Conservation (phyloP, 257 asterid species). For the Fraxinus americana region DNA sequence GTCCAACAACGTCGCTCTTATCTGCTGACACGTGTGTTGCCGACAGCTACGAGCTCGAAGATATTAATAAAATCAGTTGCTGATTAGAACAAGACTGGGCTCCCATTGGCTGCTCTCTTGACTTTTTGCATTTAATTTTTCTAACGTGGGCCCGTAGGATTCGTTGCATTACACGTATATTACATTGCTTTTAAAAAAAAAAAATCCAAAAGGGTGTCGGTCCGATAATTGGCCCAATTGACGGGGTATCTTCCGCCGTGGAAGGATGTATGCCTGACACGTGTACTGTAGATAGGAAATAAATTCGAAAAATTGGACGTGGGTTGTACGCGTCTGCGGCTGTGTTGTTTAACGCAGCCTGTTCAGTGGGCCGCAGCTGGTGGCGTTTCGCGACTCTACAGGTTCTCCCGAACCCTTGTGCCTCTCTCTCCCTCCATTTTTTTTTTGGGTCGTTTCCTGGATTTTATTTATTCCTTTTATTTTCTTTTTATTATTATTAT, state of each 20-base stretch:
- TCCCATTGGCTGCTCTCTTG: constrained; percentile 61
- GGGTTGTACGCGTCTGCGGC: too few species aligned
- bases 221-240: constrained; percentile 50
- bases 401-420: too few species aligned
- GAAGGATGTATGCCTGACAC: not conserved
- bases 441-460: too few species aligned
- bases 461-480: not conserved
- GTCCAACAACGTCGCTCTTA: not conserved
- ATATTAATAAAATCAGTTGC: constrained; percentile 52
- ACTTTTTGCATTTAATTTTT: constrained; percentile 32
- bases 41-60: constrained; percentile 63
- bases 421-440: too few species aligned
- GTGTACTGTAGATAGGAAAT: not conserved
- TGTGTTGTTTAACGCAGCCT: too few species aligned
- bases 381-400: too few species aligned
- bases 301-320: not conserved
- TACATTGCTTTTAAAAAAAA: constrained; percentile 54
- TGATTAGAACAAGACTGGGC: constrained; percentile 59
- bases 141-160: constrained; percentile 42
- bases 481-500: not conserved
- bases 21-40: constrained; percentile 58
- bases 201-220: constrained; percentile 43
- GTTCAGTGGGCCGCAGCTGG: too few species aligned
- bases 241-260: constrained; percentile 44
- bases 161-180: constrained; percentile 42